phyloP scores from a whole-genome alignment of 2,329 filamentous ascomycete genomes.

The Fusarium acutatum region DNA sequence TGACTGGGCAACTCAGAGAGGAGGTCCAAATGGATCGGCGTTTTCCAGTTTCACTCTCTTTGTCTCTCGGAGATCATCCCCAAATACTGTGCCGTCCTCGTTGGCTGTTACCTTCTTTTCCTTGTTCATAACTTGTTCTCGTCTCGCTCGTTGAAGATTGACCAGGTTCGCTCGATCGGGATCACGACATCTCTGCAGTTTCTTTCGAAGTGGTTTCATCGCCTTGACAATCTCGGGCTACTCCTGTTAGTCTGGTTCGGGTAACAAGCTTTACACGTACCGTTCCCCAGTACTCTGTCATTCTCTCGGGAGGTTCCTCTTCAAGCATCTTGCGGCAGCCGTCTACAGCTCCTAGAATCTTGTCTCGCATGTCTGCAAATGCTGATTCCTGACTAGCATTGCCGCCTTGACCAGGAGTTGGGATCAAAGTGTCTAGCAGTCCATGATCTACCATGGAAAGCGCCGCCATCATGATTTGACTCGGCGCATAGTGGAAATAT shows the following conservation, averaged over 20 bases:
- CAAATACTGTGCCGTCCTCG: conserved; percentile 59
- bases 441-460: conserved; percentile 77
- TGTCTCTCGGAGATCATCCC: conserved; percentile 50
- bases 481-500: conserved; percentile 96
- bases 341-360: conserved; percentile 59
- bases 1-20: conserved; percentile 45
- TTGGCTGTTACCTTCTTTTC: conserved; percentile 53
- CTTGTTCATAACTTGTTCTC: conserved; percentile 59
- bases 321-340: conserved; percentile 64
- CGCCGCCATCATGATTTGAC: conserved; percentile 90
- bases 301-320: conserved; percentile 64
- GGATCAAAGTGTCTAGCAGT: conserved; percentile 61
- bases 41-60: conserved; percentile 58
- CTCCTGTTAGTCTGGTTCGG: conserved; percentile 23
- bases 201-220: conserved; percentile 69
- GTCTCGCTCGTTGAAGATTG: conserved; percentile 71
- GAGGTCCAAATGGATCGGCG: conserved; percentile 60
- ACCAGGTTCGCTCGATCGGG: conserved; percentile 78
- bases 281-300: conserved; percentile 63
- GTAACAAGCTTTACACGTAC: conserved; percentile 46
- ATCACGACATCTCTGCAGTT: conserved; percentile 77
- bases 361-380: conserved; percentile 50
- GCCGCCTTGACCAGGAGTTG: conserved; percentile 47
- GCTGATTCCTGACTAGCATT: conserved; percentile 36
- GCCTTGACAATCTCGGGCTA: conserved; percentile 55